A percentile compares a stretch with the other conserved stretches of the same genome.
Conservation (phyloP, 1,139 yeast genomes). For the Diutina ranongensis region DNA sequence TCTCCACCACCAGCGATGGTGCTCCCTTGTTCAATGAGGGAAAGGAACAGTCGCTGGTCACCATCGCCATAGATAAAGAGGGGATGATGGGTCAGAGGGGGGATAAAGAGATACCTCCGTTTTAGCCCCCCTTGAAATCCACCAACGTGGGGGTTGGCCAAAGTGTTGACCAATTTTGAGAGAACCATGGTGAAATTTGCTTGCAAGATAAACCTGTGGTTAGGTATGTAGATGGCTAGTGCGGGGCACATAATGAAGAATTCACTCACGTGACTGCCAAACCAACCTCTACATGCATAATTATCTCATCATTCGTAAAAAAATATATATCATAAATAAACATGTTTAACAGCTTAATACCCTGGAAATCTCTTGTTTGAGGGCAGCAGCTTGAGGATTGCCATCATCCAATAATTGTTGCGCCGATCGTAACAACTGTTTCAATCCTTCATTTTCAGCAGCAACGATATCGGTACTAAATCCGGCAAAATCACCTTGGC, state of each 20-base stretch:
- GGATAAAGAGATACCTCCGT: constrained; percentile 42
- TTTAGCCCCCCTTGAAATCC: constrained; percentile 23
- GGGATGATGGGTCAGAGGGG: constrained; percentile 62
- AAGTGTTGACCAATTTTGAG: constrained; percentile 27
- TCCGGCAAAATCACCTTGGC: background rate
- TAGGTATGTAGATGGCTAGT: background rate
- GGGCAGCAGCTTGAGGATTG: constrained; percentile 4
- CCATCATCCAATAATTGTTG: constrained; percentile 2
- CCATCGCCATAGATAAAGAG: constrained; percentile 50
- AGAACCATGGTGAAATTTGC: constrained; percentile 24
- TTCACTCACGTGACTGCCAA: too few relatives aligned
- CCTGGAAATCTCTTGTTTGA: background rate
- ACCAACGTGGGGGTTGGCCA: constrained; percentile 25
- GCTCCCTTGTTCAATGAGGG: constrained; percentile 24
- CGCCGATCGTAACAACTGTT: constrained; percentile 1
- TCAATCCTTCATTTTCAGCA: constrained; percentile 4
- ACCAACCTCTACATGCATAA: too few relatives aligned
- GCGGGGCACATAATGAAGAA: background rate
- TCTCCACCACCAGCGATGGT: constrained; percentile 32
- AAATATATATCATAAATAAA: background rate
- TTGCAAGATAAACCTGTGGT: too few relatives aligned
- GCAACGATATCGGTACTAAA: background rate
- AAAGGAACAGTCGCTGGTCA: constrained; percentile 57
- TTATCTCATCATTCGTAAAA: background rate
- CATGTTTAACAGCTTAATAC: background rate